Conservation (phyloP, 192 early-diverging fungal genomes). For the Coemansia sp. region DNA sequence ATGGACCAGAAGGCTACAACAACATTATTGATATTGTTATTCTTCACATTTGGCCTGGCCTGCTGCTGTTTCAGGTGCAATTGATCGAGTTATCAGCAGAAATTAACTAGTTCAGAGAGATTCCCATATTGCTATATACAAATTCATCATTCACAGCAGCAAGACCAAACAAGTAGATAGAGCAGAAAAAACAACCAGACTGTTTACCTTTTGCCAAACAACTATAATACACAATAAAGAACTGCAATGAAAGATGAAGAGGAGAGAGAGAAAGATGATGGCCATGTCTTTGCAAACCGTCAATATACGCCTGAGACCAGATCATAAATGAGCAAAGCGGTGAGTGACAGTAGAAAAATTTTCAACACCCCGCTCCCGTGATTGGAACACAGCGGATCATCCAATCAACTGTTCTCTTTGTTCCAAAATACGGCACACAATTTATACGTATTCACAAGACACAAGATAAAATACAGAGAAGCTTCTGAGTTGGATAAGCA, state of each 20-base stretch:
- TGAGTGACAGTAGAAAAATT: slow-evolving; percentile 4
- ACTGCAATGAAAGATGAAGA: background rate
- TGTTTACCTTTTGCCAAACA: background rate
- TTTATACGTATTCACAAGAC: background rate
- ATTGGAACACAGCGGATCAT: background rate
- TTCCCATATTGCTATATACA: slow-evolving; percentile 24
- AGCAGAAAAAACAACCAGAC: background rate
- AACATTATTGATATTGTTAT: too few relatives aligned
- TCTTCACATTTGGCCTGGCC: background rate
- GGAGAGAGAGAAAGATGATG: background rate
- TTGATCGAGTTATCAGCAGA: slow-evolving; percentile 24
- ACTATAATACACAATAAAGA: background rate
- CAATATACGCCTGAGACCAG: slow-evolving; percentile 14
- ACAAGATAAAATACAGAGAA: background rate
- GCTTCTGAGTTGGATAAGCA: background rate
- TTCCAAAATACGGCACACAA: background rate
- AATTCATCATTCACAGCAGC: background rate
- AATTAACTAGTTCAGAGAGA: slow-evolving; percentile 25
- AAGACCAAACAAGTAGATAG: background rate
- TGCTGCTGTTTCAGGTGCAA: slow-evolving; percentile 17
- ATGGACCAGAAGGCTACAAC: too few relatives aligned
- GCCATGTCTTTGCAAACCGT: background rate
- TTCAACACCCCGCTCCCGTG: slow-evolving; percentile 6
- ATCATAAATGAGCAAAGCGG: too few relatives aligned
- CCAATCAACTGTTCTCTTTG: background rate